Percentiles rank a stretch among this genome's conserved stretches.
Conservation (phyloP, 2,329 filamentous ascomycete species). For the Trichoderma koningii region DNA sequence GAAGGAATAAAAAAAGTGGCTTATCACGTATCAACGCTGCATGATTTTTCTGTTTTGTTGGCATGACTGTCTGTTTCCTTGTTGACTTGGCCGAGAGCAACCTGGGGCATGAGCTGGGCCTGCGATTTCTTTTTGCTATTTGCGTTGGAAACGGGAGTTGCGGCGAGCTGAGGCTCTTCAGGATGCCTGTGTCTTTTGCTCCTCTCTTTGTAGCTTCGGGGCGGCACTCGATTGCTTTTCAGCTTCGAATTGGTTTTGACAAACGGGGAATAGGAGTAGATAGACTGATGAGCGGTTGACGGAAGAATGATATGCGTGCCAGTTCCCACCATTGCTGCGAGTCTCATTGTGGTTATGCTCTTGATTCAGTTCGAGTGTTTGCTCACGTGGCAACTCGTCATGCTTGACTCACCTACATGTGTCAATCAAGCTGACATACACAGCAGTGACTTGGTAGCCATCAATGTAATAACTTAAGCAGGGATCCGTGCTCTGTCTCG, state of each 20-base stretch:
- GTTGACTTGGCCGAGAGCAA: constrained; percentile 15
- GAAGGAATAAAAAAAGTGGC: constrained; percentile 23
- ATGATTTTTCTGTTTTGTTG: constrained; percentile 18
- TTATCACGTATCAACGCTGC: constrained; percentile 19
- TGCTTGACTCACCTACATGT: too few species aligned
- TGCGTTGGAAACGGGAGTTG: constrained; percentile 25
- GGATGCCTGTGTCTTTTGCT: neutral
- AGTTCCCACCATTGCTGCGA: neutral
- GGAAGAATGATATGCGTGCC: constrained; percentile 20
- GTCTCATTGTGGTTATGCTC: neutral
- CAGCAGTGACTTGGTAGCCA: too few species aligned
- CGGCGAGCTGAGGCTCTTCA: neutral
- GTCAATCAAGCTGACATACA: too few species aligned
- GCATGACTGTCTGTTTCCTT: constrained; percentile 12
- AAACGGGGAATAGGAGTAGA: constrained; percentile 11
- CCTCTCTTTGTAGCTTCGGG: constrained; percentile 9
- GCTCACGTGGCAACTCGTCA: too few species aligned
- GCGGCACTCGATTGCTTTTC: constrained; percentile 17
- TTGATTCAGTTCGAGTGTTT: too few species aligned
- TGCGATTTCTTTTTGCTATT: constrained; percentile 4
- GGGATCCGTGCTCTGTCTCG: too few species aligned
- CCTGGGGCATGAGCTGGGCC: constrained; percentile 6
- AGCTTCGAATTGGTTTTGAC: constrained; percentile 18
- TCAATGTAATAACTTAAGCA: too few species aligned
- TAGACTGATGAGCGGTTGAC: constrained; percentile 16